Conservation (phyloP, 805 yeast genomes). For the Ogataea thermomethanolica region DNA sequence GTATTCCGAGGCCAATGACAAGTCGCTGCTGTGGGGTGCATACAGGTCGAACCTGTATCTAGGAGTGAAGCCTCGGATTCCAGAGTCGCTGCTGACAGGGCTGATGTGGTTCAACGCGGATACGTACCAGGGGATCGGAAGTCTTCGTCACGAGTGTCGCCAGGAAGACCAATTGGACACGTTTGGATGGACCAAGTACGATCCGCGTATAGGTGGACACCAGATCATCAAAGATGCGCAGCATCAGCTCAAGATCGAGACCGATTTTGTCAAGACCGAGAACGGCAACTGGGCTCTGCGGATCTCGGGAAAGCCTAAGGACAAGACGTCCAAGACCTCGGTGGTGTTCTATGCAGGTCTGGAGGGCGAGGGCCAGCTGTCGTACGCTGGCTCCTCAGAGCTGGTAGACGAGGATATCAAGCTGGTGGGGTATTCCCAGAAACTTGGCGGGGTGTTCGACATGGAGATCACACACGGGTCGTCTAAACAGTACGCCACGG, state of each 20-base stretch:
- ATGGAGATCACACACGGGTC: constrained; percentile 55
- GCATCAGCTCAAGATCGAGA: constrained; percentile 56
- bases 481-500: constrained; percentile 41
- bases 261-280: constrained; percentile 74
- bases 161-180: constrained; percentile 65
- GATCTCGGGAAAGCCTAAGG: constrained; percentile 61
- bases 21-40: constrained; percentile 84
- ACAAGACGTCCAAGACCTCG: constrained; percentile 51
- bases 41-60: constrained; percentile 82
- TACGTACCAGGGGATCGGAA: constrained; percentile 46
- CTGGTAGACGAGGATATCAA: constrained; percentile 35
- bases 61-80: constrained; percentile 81
- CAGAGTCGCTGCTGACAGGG: constrained; percentile 72
- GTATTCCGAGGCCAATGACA: constrained; percentile 37
- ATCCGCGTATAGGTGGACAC: constrained; percentile 83
- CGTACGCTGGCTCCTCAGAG: constrained; percentile 38
- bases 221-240: constrained; percentile 69
- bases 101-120: constrained; percentile 84
- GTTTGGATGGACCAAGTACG: constrained; percentile 86
- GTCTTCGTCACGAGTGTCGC: constrained; percentile 71
- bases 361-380: constrained; percentile 55
- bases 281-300: constrained; percentile 81
- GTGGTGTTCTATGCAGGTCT: constrained; percentile 76
- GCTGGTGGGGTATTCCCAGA: constrained; percentile 53
- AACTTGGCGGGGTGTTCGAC: constrained; percentile 61